A percentile compares a stretch with the other conserved stretches of the same genome.
phyloP scores from a whole-genome alignment of 176 grass and related monocot species.

The Carex pumila region DNA sequence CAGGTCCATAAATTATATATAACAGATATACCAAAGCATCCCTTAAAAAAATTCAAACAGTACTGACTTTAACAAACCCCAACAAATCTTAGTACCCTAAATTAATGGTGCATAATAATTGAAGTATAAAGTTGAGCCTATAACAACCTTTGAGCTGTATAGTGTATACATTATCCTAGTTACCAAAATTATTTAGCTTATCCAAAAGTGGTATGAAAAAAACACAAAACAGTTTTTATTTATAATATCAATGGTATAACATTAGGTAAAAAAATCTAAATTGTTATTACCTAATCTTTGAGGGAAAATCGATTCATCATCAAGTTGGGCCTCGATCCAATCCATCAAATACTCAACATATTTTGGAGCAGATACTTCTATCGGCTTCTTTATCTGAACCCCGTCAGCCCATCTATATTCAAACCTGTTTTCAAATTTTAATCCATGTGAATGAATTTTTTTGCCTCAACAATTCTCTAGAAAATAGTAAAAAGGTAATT shows the following conservation, averaged over 20 bases:
- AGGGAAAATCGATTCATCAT: conserved; percentile 84
- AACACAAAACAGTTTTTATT: neutral
- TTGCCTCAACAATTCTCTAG: neutral
- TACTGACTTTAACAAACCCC: neutral
- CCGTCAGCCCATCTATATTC: conserved; percentile 97
- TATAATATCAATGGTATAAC: neutral
- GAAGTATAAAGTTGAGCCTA: neutral
- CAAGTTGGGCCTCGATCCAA: conserved; percentile 73
- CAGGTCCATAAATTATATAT: neutral
- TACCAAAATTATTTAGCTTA: neutral
- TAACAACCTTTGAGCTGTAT: neutral
- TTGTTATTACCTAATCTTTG: conserved; percentile 61
- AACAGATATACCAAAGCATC: neutral
- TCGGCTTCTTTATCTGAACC: conserved; percentile 74
- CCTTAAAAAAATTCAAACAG: neutral
- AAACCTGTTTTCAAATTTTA: conserved; percentile 34
- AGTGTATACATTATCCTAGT: neutral
- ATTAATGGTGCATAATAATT: neutral
- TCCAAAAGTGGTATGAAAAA: neutral
- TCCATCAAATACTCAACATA: conserved; percentile 97
- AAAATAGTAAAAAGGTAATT: neutral
- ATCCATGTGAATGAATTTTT: neutral
- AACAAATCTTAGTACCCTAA: neutral
- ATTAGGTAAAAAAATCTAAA: neutral
- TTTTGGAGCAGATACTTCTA: conserved; percentile 76